Evolutionary conservation across 179 eudicot species (phyloP).

Genomic region (Camellia oleifera): DNA sequence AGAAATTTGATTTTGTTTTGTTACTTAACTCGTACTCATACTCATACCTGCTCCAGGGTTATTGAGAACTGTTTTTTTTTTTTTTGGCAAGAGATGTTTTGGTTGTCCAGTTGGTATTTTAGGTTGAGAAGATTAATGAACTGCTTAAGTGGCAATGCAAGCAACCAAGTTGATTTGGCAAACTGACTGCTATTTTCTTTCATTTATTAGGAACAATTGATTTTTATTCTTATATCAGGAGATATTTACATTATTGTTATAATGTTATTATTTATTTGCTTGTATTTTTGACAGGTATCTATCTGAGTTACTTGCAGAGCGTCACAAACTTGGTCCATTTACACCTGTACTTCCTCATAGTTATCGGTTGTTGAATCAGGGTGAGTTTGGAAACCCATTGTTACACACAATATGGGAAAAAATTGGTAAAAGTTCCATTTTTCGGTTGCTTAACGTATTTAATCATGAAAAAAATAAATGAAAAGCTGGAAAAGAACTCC

Average conservation of each 20-base stretch:
- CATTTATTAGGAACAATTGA: neutral
- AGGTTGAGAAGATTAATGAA: neutral
- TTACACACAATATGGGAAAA: neutral
- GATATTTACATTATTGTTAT: neutral
- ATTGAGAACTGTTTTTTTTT: too few species aligned
- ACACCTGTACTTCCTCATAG: conserved; percentile 72
- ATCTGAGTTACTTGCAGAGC: conserved; percentile 78
- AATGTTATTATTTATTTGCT: neutral
- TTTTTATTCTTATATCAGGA: too few species aligned
- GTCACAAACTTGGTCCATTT: conserved; percentile 82
- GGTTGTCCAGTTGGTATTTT: neutral
- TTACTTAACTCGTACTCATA: too few species aligned
- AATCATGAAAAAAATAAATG: neutral
- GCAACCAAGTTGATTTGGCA: neutral
- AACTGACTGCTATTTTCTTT: neutral
- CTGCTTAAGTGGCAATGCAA: neutral
- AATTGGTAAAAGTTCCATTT: neutral
- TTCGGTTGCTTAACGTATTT: neutral
- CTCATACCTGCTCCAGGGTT: too few species aligned
- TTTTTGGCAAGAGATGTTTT: neutral
- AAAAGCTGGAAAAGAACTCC: neutral
- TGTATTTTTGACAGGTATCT: conserved; percentile 58
- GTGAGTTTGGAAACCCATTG: conserved; percentile 41
- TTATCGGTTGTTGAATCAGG: conserved; percentile 81
- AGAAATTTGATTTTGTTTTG: too few species aligned